phyloP scores from a whole-genome alignment of 352 stramenopile species.

The Sclerospora graminicola region DNA sequence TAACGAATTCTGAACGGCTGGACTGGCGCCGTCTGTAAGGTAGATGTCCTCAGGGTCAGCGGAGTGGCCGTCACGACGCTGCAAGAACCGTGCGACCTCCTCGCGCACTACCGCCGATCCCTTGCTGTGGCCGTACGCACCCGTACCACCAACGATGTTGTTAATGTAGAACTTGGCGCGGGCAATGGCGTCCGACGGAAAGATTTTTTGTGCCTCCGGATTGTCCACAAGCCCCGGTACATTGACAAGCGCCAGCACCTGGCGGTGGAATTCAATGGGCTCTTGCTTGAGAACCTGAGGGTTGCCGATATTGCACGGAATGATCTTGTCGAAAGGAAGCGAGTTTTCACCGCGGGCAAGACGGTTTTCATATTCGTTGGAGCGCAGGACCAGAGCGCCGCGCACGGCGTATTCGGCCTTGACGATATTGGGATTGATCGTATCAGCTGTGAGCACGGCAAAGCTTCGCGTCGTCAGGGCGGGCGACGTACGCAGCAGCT shows the following conservation, averaged over 20 bases:
- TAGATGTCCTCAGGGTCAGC: conserved; percentile 93
- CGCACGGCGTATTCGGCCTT: conserved; percentile 85
- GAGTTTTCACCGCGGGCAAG: conserved; percentile 47
- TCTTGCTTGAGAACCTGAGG: conserved; percentile 92
- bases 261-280: conserved; percentile 89
- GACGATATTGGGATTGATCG: conserved; percentile 70
- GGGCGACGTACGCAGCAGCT: conserved; percentile 18
- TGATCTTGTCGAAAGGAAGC: conserved; percentile 88
- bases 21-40: conserved; percentile 94
- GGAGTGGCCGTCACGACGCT: conserved; percentile 82
- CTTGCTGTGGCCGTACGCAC: conserved; percentile 91
- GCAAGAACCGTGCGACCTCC: conserved; percentile 86
- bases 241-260: conserved; percentile 88
- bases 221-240: conserved; percentile 81
- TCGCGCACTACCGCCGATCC: conserved; percentile 80
- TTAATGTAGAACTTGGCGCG: conserved; percentile 84
- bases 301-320: conserved; percentile 98
- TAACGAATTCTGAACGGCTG: conserved; percentile 91
- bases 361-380: conserved; percentile 62
- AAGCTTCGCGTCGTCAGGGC: conserved; percentile 26
- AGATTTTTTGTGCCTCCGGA: conserved; percentile 69
- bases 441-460: conserved; percentile 63
- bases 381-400: conserved; percentile 75
- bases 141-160: conserved; percentile 81
- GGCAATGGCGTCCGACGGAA: conserved; percentile 78